phyloP scores from a whole-genome alignment of 768 basidiomycete genomes.

The Rhizopogon rudus region DNA sequence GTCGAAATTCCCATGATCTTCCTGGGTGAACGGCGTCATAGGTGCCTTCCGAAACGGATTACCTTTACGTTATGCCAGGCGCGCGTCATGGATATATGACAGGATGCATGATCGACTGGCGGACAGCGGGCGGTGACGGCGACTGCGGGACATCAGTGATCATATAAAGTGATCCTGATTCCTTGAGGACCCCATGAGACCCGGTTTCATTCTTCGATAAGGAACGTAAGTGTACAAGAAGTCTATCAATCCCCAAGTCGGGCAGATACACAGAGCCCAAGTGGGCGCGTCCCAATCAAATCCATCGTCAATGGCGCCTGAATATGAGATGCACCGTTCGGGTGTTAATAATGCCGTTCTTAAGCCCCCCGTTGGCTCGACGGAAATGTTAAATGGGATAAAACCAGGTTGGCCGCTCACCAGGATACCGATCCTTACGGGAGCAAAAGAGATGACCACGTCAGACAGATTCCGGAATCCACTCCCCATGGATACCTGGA shows the following conservation, averaged over 20 bases:
- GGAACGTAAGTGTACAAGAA: conserved; percentile 14
- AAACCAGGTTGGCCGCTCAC: conserved; percentile 36
- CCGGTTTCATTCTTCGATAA: background rate
- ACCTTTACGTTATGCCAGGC: conserved; percentile 44
- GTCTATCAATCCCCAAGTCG: conserved; percentile 17
- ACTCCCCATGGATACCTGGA: conserved; percentile 33
- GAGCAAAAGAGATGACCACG: background rate
- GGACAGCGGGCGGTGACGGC: too few species aligned
- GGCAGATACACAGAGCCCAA: conserved; percentile 35
- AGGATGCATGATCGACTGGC: conserved; percentile 18
- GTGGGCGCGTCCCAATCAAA: conserved; percentile 8
- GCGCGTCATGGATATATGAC: conserved; percentile 19
- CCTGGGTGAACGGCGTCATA: conserved; percentile 45
- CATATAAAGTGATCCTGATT: conserved; percentile 28
- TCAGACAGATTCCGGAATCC: background rate
- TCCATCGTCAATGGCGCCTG: too few species aligned
- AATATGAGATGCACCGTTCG: too few species aligned
- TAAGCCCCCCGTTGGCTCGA: conserved; percentile 43
- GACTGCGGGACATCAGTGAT: conserved; percentile 22
- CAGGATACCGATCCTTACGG: conserved; percentile 30
- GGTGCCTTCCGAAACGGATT: conserved; percentile 39
- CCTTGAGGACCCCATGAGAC: background rate
- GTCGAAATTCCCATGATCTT: conserved; percentile 46
- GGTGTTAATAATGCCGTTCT: conserved; percentile 23
- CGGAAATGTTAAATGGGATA: conserved; percentile 39